Evolutionary conservation across 2,329 filamentous ascomycete species (phyloP), one percentile per base, ranked within the genome.

Genomic region (Nemania serpens): DNA sequence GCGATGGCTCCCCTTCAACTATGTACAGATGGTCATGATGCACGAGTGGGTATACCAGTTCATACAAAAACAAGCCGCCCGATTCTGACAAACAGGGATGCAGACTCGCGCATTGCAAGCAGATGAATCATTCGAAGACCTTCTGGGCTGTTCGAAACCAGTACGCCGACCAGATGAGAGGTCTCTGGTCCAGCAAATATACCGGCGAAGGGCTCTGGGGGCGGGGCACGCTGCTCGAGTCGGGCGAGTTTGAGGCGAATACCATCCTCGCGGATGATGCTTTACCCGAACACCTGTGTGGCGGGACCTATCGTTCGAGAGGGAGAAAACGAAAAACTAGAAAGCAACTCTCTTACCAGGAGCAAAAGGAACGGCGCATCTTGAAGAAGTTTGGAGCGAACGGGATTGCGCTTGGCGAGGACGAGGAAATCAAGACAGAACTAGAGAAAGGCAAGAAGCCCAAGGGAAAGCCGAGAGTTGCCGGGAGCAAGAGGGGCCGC

Each of bases 21-120:
- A 93, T 71, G 90, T 96, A 15, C 91, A 95, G 75, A 94, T 95
- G 90, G 91, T 96, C 66, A 96, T 96, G 92, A 93, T 96, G 86
- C 92, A 96, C 73, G 91, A 95, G 79, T 79, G 66, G 46, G 75
- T 71, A 39, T 36, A 17, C 34, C 33, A 1, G 1, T 20, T 4
- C 22, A 17, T 18, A 15, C 12, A 1, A 18, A 10, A 10, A 9
- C 2, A 25, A 25, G n/a, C 10, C 39, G 11, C 34, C 12, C 20
- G 1, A 13, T 58, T 34, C 42, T 63, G 33, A 60, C 36, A 45
- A 1, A 25, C 25, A 20, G 11, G n/a, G 25, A 53, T 29, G 7
- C 33, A 81, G 81, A 71, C 79, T 96, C 33, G 91, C 91, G 2
- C 91, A 96, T 74, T 93, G 90, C 81, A 90, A 91, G 74, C 89